A percentile compares a stretch with the other conserved stretches of the same genome.
Evolutionary conservation across 257 asterid species (phyloP).

Genomic region (Jacaranda mimosifolia): DNA sequence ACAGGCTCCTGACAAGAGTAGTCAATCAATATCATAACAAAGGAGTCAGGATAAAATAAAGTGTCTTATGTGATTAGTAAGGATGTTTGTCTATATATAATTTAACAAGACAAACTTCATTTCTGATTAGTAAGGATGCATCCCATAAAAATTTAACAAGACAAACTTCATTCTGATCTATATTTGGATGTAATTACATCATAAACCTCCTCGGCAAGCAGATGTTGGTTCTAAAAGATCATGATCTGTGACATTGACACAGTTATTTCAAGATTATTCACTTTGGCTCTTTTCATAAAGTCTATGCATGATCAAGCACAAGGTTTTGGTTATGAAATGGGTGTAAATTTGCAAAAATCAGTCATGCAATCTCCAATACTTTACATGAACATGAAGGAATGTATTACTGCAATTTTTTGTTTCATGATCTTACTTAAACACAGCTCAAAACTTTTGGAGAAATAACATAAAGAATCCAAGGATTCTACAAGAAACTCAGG

Average conservation of each 20-base stretch:
- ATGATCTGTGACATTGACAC: too few relatives aligned
- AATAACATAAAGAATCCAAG: too few relatives aligned
- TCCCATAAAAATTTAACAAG: not conserved
- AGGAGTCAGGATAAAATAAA: not conserved
- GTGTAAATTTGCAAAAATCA: not conserved
- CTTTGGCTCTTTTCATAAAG: not conserved
- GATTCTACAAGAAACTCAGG: too few relatives aligned
- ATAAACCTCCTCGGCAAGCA: too few relatives aligned
- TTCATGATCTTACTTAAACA: too few relatives aligned
- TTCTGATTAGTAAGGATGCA: not conserved
- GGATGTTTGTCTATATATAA: not conserved
- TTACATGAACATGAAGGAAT: too few relatives aligned
- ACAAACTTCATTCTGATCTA: not conserved
- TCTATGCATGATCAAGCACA: not conserved
- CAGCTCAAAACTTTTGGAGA: too few relatives aligned
- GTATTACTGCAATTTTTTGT: too few relatives aligned
- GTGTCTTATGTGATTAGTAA: not conserved
- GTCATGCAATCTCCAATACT: too few relatives aligned
- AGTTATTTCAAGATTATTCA: conserved; percentile 19
- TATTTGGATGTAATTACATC: not conserved
- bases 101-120: not conserved
- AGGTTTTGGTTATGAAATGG: not conserved
- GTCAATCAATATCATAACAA: conserved; percentile 12
- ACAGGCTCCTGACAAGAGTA: conserved; percentile 68
- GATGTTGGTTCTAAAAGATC: too few relatives aligned